Conservation (phyloP, 2,329 filamentous ascomycete species). For the Waltergamsia citrina region DNA sequence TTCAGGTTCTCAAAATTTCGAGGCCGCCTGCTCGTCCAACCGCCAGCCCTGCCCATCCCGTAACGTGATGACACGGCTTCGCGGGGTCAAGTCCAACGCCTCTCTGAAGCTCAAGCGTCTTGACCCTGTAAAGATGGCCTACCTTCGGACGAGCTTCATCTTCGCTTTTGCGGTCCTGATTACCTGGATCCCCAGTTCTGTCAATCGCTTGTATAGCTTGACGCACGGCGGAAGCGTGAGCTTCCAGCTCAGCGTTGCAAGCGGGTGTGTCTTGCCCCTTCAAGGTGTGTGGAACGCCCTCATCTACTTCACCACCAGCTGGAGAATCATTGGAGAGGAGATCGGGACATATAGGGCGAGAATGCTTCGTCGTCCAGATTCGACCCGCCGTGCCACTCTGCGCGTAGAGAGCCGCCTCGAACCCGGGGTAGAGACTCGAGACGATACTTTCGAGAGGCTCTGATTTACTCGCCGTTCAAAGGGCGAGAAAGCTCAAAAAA, state of each 20-base stretch:
- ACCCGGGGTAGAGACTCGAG: too few species aligned
- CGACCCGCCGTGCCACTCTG: too few species aligned
- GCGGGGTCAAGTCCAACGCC: conserved; percentile 15
- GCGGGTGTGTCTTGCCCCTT: conserved; percentile 62
- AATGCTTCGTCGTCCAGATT: too few species aligned
- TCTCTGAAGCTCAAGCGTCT: conserved; percentile 20
- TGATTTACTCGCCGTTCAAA: too few species aligned
- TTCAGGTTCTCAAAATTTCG: conserved; percentile 12
- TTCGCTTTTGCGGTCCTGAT: conserved; percentile 50
- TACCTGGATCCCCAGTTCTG: conserved; percentile 56
- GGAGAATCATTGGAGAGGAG: conserved; percentile 23
- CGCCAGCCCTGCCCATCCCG: conserved; percentile 5
- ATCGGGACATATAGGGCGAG: conserved; percentile 8
- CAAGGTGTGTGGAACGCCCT: conserved; percentile 76
- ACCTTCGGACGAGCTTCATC: conserved; percentile 50
- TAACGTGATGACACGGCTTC: conserved; percentile 12
- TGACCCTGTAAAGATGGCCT: conserved; percentile 50
- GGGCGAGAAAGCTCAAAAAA: too few species aligned
- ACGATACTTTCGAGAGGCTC: too few species aligned
- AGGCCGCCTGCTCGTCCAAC: conserved; percentile 18
- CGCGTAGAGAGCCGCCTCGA: too few species aligned
- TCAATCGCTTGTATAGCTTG: conserved; percentile 64
- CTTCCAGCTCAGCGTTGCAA: conserved; percentile 59
- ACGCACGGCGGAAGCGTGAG: conserved; percentile 36
- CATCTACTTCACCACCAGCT: conserved; percentile 64